Conservation (phyloP, 352 stramenopile species). For the Blastocystis sp. region DNA sequence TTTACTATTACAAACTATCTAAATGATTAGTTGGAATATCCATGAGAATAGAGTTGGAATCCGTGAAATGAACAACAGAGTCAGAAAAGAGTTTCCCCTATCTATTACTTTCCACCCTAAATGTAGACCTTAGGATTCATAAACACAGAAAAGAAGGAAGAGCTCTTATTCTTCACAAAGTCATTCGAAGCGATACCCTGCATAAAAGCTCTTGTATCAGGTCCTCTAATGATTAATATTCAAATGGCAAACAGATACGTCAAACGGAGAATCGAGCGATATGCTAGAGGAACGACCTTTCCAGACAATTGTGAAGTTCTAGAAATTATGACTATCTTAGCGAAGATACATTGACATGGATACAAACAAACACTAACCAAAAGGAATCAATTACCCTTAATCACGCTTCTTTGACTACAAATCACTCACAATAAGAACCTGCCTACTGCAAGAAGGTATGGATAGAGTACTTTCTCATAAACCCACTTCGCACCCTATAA, state of each 20-base stretch:
- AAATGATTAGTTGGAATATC: constrained; percentile 28
- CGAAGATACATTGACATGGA: neutral
- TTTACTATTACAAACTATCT: neutral
- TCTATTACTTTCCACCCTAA: neutral
- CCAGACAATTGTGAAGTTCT: neutral
- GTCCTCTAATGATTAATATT: neutral
- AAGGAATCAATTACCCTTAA: constrained; percentile 12
- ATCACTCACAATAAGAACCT: neutral
- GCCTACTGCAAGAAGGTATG: neutral
- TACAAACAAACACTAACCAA: constrained; percentile 10
- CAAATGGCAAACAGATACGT: neutral
- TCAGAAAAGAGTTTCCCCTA: constrained; percentile 64
- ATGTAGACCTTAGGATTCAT: constrained; percentile 23
- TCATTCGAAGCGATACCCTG: constrained; percentile 58
- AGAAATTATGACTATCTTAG: neutral
- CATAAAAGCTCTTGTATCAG: neutral
- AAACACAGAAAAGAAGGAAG: constrained; percentile 27
- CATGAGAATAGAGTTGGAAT: neutral
- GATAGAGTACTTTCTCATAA: constrained; percentile 26
- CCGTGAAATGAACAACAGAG: neutral
- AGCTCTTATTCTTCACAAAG: neutral
- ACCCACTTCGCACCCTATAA: constrained; percentile 5
- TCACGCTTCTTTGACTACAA: constrained; percentile 53
- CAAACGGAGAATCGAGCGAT: constrained; percentile 44
- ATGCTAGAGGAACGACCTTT: constrained; percentile 5